phyloP scores from a whole-genome alignment of 805 yeast genomes.

The Candida nonsorbophila region DNA sequence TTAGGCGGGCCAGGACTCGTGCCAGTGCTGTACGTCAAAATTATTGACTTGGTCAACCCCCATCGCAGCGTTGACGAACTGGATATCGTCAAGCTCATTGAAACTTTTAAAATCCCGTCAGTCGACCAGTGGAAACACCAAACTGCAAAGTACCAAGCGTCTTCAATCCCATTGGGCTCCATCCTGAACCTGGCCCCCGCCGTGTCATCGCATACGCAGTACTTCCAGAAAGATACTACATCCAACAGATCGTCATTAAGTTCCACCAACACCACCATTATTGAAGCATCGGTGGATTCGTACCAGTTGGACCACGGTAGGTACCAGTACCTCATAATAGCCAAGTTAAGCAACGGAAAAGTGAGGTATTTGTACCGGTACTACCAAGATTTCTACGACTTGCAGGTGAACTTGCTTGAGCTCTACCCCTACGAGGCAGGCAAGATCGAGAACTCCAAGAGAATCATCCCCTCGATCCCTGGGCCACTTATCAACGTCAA shows the following conservation, averaged over 20 bases:
- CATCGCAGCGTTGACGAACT: conserved; percentile 36
- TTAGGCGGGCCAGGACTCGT: conserved; percentile 97
- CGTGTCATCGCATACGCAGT: conserved; percentile 31
- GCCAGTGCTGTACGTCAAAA: conserved; percentile 84
- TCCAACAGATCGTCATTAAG: conserved; percentile 24
- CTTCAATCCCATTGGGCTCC: conserved; percentile 68
- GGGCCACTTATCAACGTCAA: conserved; percentile 93
- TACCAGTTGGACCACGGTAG: conserved; percentile 79
- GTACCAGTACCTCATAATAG: conserved; percentile 79
- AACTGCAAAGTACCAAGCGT: conserved; percentile 89
- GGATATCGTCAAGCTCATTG: conserved; percentile 47
- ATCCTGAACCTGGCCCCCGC: conserved; percentile 28
- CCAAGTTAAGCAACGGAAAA: conserved; percentile 63
- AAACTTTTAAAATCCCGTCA: conserved; percentile 70
- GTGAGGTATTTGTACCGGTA: conserved; percentile 72
- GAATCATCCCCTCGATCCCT: conserved; percentile 90
- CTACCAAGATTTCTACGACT: conserved; percentile 94
- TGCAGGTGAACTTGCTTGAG: conserved; percentile 78
- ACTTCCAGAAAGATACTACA: conserved; percentile 19
- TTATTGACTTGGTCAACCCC: conserved; percentile 62
- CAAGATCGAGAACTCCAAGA: conserved; percentile 63
- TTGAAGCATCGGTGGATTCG: conserved; percentile 72
- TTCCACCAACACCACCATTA: conserved; percentile 30
- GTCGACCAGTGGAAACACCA: conserved; percentile 94
- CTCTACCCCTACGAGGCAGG: conserved; percentile 93